Evolutionary conservation across 2,329 filamentous ascomycete species (phyloP).

Genomic region (Dothistroma septosporum): DNA sequence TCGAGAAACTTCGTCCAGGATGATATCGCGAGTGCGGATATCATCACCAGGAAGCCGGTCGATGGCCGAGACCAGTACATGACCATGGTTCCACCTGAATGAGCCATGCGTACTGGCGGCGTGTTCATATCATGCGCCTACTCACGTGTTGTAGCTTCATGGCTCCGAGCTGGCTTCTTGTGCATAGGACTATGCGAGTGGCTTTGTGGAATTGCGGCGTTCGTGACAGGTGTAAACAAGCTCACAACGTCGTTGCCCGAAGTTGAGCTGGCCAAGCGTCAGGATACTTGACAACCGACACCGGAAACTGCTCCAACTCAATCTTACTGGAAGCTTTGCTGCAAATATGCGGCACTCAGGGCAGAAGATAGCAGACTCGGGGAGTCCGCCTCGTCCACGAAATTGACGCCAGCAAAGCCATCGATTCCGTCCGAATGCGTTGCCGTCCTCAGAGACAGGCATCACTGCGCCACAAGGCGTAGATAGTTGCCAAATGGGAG

Average conservation of each 20-base stretch:
- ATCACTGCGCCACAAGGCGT: no score
- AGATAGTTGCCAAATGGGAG: no score
- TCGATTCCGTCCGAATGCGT: slow-evolving; percentile 47
- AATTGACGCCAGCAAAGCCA: slow-evolving; percentile 44
- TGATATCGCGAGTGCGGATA: no score
- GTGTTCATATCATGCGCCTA: neutral
- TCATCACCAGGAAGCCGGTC: slow-evolving; percentile 3
- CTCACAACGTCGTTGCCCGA: slow-evolving; percentile 7
- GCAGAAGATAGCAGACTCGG: slow-evolving; percentile 54
- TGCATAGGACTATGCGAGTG: neutral
- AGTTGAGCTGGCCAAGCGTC: neutral
- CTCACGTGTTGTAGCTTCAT: neutral
- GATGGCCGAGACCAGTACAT: slow-evolving; percentile 12
- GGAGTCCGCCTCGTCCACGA: slow-evolving; percentile 69
- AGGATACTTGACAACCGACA: neutral
- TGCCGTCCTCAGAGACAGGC: slow-evolving; percentile 30
- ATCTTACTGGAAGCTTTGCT: slow-evolving; percentile 40
- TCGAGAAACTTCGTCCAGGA: no score
- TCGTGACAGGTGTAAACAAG: neutral
- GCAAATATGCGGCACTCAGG: slow-evolving; percentile 41
- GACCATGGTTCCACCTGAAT: neutral
- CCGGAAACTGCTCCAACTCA: neutral
- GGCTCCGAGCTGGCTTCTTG: neutral
- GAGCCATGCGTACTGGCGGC: neutral
- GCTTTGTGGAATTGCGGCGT: neutral